Percentiles rank a stretch among this genome's conserved stretches.
Evolutionary conservation across 345 rosid genomes (phyloP).

Genomic region (Fremontodendron californicum): DNA sequence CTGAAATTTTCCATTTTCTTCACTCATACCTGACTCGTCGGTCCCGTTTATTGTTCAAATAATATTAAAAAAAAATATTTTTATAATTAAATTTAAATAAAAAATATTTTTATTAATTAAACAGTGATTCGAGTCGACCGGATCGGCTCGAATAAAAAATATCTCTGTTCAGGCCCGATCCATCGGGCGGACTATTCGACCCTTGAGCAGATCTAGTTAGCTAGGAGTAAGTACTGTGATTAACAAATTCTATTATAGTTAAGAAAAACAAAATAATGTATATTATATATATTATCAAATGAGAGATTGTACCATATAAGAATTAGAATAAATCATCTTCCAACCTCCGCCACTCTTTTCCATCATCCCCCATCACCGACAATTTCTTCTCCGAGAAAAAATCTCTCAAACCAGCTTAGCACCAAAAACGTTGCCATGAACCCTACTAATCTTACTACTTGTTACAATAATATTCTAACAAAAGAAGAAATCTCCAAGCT

Average conservation of each 20-base stretch:
- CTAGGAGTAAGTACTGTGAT: neutral
- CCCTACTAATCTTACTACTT: neutral
- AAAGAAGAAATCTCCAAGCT: conserved; percentile 49
- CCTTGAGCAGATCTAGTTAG: too few species aligned
- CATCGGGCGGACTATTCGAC: too few species aligned
- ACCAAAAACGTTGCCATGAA: neutral
- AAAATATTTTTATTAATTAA: too few species aligned
- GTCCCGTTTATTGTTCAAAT: too few species aligned
- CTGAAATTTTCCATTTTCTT: too few species aligned
- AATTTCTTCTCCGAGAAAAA: neutral
- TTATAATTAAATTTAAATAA: too few species aligned
- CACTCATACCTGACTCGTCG: too few species aligned
- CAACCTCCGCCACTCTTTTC: neutral
- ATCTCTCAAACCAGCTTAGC: neutral
- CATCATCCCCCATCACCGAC: neutral
- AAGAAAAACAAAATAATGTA: neutral
- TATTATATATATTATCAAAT: neutral
- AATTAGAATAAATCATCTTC: neutral
- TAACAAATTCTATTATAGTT: neutral
- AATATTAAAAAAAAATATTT: too few species aligned
- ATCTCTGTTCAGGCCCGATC: too few species aligned
- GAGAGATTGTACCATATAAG: neutral
- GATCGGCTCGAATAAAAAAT: too few species aligned
- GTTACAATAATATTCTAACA: conserved; percentile 25
- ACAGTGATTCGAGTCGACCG: too few species aligned